Base-by-base conservation (phyloP, 257 asterid genomes). In the Scutellaria baicalensis region DNA sequence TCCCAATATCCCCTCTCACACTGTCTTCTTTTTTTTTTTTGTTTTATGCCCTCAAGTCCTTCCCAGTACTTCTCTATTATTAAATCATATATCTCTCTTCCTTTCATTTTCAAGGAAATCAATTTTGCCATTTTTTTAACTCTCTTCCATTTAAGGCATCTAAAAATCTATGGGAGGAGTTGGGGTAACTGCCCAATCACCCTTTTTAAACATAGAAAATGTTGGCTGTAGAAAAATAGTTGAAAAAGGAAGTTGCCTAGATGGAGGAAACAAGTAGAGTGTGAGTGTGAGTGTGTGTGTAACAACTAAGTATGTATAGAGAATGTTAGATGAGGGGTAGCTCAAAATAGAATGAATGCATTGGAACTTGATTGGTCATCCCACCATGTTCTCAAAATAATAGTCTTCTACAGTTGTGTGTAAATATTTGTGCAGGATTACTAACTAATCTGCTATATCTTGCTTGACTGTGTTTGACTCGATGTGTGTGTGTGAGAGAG, bases 11-110 rank as follows among this genome's bases (percentile, higher is more conserved):
- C 54, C 35, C 23, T 3, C 59, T 17, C 17, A 9, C 3, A 13
- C 21, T 58, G 69, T 60, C 68, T 75, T 60, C 71, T 52, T 72
- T 36, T 74, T 83, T 52, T 72, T 36, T 74, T 83, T 82, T 74
- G 78, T 65, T 48, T 61, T 55, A 54, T 56, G 17, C 52, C 35
- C 18, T 17, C 55, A 7, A 31, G 75, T 68, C 75, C 81, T 69
- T 61, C 62, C 65, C 63, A 48, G 64, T 66, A 67, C 73, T 54
- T 17, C 21, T 71, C 35, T 54, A 4, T 13, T 43, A 62, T 21
- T 57, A 57, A 57, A 13, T 43, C 7, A 44, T 45, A 51, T 6
- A 51, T 8, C 54, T 36, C 39, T 27, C 21, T 20, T 13, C 18
- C 9, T 20, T 48, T 52, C 49, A 14, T 47, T 55, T 56, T 67